Base-by-base conservation (phyloP, 2,329 filamentous ascomycete genomes). In the Emmonsiellopsis sp. region DNA sequence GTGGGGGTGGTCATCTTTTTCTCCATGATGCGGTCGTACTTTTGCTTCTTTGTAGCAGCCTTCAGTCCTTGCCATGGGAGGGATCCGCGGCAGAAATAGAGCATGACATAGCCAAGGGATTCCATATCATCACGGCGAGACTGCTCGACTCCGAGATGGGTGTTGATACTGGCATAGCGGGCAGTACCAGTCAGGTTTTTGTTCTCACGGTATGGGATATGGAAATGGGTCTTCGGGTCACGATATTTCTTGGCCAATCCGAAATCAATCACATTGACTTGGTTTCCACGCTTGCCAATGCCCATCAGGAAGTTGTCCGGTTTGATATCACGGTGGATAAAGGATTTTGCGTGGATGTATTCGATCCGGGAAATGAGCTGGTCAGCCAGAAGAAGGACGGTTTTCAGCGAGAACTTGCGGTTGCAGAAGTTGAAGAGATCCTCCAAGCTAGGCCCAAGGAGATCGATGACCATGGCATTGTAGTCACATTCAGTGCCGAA, bases 1-100 rank as follows among this genome's bases (percentile, higher is more conserved):
- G 92, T 97, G 7, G 93, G 91, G 2, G 93, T 98, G 11, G 93
- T 98, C 93, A 97, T 97, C 88, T 98, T 98, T 86, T 98, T 98
- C 82, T 98, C 93, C 92, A 97, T 97, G 77, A 98, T 98, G 61
- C 92, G 85, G 76, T 98, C 93, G 71, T 98, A 97, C 80, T 98
- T 98, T 79, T 97, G 92, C 85, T 96, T 96, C 85, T 96, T 96
- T 62, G 91, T 96, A 63, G 92, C 92, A 77, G 92, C 92, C 83
- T 96, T 96, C 53, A 96, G 81, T 54, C 93, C 93, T 78, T 98
- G 93, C 93, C 93, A 98, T 57, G 93, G 93, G 54, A 98, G 89
- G 60, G 91, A 96, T 59, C 93, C 93, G 74, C 93, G 92, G 81
- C 92, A 97, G 79, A 98, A 98, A 82, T 98, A 98, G 59, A 98